Percentiles rank a stretch among this genome's conserved stretches.
These are phyloP conservation scores for Agastache rugosa DNA, from an alignment of 257 asterid species.

Conservation along the genomic window DNA sequence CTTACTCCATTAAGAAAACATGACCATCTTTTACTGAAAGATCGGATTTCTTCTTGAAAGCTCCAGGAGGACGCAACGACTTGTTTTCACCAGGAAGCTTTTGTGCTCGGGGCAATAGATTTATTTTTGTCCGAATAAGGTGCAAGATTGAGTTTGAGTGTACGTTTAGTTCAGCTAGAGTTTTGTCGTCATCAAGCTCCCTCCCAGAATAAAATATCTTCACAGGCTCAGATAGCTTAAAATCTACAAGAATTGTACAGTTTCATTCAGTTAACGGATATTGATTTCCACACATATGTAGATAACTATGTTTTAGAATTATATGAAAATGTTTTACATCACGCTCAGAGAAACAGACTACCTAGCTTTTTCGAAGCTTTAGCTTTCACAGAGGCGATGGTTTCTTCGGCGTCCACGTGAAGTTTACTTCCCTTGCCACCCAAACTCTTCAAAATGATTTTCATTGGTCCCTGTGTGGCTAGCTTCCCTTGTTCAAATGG, in stretches of 20 bases:
- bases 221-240: conserved; percentile 90
- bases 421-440: conserved; percentile 98
- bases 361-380: conserved; percentile 98
- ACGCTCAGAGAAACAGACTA: conserved; percentile 36
- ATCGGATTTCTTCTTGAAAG: conserved; percentile 97
- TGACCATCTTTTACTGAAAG: conserved; percentile 98
- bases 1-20: conserved; percentile 98
- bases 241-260: conserved; percentile 59
- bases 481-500: conserved; percentile 74
- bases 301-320: background rate
- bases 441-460: conserved; percentile 93
- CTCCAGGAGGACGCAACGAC: conserved; percentile 99
- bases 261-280: conserved; percentile 30
- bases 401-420: conserved; percentile 92
- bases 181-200: conserved; percentile 87
- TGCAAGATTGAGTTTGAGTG: conserved; percentile 89
- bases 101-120: conserved; percentile 88
- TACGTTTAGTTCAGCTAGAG: conserved; percentile 82
- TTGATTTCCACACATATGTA: background rate
- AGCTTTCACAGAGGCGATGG: conserved; percentile 77
- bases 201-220: conserved; percentile 78
- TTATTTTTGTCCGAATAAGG: conserved; percentile 91
- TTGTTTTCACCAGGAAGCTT: conserved; percentile 96
- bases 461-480: conserved; percentile 82
- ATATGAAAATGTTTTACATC: background rate